Percentiles rank a stretch among this genome's conserved stretches.
These are phyloP conservation scores for Trichomonascus vanleenenianus DNA, from an alignment of 805 yeast species.

Conservation along the genomic window DNA sequence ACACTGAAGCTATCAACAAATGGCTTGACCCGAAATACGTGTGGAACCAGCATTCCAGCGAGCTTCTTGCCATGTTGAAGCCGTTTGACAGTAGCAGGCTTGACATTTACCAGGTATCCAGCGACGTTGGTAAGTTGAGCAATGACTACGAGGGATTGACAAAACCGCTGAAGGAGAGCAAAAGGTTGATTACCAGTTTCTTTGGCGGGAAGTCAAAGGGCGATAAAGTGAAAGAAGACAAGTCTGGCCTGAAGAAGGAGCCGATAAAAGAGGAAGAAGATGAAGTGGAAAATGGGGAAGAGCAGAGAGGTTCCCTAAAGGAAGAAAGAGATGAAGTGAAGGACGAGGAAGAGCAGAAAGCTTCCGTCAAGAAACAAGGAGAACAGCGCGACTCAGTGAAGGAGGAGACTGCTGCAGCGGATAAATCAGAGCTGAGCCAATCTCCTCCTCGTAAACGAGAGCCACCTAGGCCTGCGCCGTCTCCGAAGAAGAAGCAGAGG, in stretches of 20 bases:
- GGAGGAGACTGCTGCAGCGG: too few species aligned
- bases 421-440: too few species aligned
- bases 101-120: slow-evolving; percentile 47
- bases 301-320: too few species aligned
- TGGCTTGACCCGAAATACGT: slow-evolving; percentile 49
- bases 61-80: slow-evolving; percentile 36
- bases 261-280: not conserved
- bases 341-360: too few species aligned
- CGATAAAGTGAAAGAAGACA: not conserved
- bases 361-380: too few species aligned
- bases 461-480: too few species aligned
- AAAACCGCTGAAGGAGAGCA: slow-evolving; percentile 20
- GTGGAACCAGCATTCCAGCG: slow-evolving; percentile 23
- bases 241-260: not conserved
- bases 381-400: too few species aligned
- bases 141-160: slow-evolving; percentile 40
- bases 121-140: slow-evolving; percentile 55
- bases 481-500: too few species aligned
- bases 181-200: slow-evolving; percentile 7
- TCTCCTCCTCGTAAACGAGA: too few species aligned
- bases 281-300: too few species aligned
- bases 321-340: not conserved
- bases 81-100: slow-evolving; percentile 33
- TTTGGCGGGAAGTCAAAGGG: slow-evolving; percentile 2
- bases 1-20: slow-evolving; percentile 43